Percentiles rank a stretch among this genome's conserved stretches.
These are phyloP conservation scores for Macadamia tetraphylla DNA, from an alignment of 164 flowering plant species.

Conservation along the genomic window DNA sequence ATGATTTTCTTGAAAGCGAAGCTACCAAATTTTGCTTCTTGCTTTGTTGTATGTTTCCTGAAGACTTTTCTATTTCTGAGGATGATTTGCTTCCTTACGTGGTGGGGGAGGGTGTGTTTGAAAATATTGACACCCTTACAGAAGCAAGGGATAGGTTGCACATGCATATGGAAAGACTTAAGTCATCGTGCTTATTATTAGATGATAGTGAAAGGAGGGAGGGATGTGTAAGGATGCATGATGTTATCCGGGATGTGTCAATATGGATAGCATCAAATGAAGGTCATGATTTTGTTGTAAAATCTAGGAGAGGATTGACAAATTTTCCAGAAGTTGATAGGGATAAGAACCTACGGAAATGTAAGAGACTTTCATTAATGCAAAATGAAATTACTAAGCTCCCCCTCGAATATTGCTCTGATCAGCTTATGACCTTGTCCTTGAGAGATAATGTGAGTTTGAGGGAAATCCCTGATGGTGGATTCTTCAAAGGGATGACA, in stretches of 20 bases:
- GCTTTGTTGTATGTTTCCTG: slow-evolving; percentile 22
- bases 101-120: neutral
- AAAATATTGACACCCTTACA: neutral
- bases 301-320: neutral
- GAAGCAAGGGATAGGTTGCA: neutral
- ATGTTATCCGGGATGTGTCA: slow-evolving; percentile 8
- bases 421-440: neutral
- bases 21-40: slow-evolving; percentile 16
- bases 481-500: neutral
- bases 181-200: slow-evolving; percentile 6
- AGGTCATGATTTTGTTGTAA: neutral
- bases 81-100: slow-evolving; percentile 1
- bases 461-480: neutral
- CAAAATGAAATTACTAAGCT: neutral
- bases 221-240: slow-evolving; percentile 9
- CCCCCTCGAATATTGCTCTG: neutral
- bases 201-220: too few species aligned
- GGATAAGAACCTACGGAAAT: neutral
- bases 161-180: slow-evolving; percentile 1
- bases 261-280: neutral
- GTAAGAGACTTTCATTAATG: neutral
- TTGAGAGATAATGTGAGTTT: neutral
- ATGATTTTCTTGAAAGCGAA: slow-evolving; percentile 7
- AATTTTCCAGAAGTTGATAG: neutral
- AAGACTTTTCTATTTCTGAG: slow-evolving; percentile 9